Conservation (phyloP, 2,329 filamentous ascomycete species). For the Clarireedia paspali region DNA sequence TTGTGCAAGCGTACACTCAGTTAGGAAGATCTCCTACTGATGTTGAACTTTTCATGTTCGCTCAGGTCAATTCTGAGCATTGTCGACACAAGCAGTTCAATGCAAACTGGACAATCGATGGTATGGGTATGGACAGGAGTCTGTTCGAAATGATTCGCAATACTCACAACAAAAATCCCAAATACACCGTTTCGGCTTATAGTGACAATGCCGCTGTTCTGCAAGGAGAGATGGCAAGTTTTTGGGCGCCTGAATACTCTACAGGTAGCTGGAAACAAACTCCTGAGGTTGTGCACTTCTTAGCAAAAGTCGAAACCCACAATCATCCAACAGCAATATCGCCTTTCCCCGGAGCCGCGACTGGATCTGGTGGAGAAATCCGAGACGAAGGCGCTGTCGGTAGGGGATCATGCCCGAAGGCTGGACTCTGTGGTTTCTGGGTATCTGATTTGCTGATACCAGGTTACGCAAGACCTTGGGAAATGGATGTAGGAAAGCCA, state of each 20-base stretch:
- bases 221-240: conserved; percentile 60
- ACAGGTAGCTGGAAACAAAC: conserved; percentile 83
- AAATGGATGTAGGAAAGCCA: conserved; percentile 82
- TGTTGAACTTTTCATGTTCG: conserved; percentile 98
- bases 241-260: conserved; percentile 82
- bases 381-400: conserved; percentile 93
- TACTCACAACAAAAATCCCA: conserved; percentile 75
- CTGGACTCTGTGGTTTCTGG: conserved; percentile 85
- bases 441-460: conserved; percentile 93
- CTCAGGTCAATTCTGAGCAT: conserved; percentile 97
- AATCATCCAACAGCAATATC: conserved; percentile 97
- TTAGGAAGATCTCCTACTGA: conserved; percentile 60
- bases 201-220: conserved; percentile 97
- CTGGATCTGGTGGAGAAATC: conserved; percentile 91
- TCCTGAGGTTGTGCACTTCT: conserved; percentile 78
- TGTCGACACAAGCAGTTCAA: conserved; percentile 83
- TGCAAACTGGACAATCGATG: conserved; percentile 91
- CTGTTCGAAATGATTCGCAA: conserved; percentile 96
- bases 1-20: conserved; percentile 72
- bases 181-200: conserved; percentile 89
- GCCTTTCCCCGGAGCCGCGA: conserved; percentile 86
- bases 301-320: conserved; percentile 95
- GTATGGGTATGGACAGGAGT: conserved; percentile 66
- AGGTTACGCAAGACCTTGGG: conserved; percentile 76
- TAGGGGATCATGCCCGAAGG: conserved; percentile 85